Conservation (phyloP, 2,329 filamentous ascomycete genomes). For the Aspergillus clavatus region DNA sequence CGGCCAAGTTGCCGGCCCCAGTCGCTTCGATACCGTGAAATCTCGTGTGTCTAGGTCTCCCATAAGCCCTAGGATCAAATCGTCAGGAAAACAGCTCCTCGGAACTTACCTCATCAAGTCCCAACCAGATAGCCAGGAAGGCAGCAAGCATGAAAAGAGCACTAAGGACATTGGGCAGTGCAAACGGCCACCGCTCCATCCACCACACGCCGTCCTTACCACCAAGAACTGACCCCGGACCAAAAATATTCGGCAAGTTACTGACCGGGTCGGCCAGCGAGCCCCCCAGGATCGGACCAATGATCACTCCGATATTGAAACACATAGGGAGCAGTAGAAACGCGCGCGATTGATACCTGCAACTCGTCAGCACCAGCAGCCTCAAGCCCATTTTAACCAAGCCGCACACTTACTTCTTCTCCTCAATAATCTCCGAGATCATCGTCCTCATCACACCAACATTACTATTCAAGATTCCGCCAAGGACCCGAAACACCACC, state of each 20-base stretch:
- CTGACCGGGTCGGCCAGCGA: slow-evolving; percentile 62
- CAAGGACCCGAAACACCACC: slow-evolving; percentile 61
- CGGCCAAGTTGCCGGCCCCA: slow-evolving; percentile 39
- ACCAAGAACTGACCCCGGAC: slow-evolving; percentile 53
- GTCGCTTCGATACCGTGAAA: slow-evolving; percentile 36
- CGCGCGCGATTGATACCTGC: slow-evolving; percentile 47
- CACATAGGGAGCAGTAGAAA: slow-evolving; percentile 63
- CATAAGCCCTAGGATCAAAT: not conserved
- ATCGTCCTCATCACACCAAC: slow-evolving; percentile 70
- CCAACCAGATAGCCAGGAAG: slow-evolving; percentile 54
- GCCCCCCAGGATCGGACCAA: slow-evolving; percentile 60
- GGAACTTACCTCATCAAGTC: slow-evolving; percentile 57
- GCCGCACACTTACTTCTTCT: slow-evolving; percentile 56
- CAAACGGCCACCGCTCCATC: slow-evolving; percentile 63
- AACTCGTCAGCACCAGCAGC: not conserved
- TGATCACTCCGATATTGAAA: slow-evolving; percentile 61
- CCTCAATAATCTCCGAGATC: slow-evolving; percentile 66
- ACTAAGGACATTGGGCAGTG: slow-evolving; percentile 64
- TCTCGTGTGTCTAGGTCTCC: slow-evolving; percentile 31
- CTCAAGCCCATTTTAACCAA: not conserved
- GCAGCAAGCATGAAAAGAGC: slow-evolving; percentile 56
- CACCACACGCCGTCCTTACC: slow-evolving; percentile 57
- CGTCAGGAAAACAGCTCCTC: not conserved
- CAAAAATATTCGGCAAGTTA: slow-evolving; percentile 60
- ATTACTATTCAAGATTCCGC: slow-evolving; percentile 67